Percentiles rank a stretch among this genome's conserved stretches.
Evolutionary conservation across 1,284 basidiomycete species (phyloP).

Genomic region (Puccinia sorghi): DNA sequence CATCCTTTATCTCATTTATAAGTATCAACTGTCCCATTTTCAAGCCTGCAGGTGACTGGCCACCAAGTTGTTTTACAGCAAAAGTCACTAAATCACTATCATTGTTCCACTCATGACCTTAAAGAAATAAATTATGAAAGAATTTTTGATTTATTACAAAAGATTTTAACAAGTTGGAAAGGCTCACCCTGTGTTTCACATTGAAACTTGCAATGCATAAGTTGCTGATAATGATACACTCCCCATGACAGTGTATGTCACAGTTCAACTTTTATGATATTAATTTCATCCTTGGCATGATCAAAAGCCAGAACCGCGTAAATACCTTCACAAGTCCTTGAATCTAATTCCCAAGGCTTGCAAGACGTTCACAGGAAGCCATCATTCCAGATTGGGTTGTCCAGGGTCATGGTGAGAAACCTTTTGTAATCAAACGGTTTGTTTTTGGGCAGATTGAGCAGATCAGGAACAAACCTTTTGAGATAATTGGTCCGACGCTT

Average conservation of each 20-base stretch:
- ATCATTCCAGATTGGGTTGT: constrained; percentile 25
- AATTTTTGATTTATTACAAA: too few species aligned
- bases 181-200: background rate
- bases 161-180: too few species aligned
- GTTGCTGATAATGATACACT: background rate
- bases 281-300: constrained; percentile 2
- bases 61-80: too few species aligned
- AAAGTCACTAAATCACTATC: too few species aligned
- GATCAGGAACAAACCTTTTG: background rate
- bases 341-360: background rate
- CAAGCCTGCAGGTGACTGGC: too few species aligned
- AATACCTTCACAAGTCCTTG: background rate
- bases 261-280: background rate
- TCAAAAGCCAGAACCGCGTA: background rate
- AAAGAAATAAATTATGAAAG: background rate
- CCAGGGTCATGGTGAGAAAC: background rate
- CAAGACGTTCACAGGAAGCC: background rate
- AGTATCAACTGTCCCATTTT: too few species aligned
- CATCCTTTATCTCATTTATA: too few species aligned
- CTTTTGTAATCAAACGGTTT: background rate
- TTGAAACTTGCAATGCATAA: background rate
- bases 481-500: background rate
- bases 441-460: background rate
- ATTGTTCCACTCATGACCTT: too few species aligned
- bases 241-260: background rate